Conservation (phyloP, 2,329 filamentous ascomycete species). For the Fusarium sp. region DNA sequence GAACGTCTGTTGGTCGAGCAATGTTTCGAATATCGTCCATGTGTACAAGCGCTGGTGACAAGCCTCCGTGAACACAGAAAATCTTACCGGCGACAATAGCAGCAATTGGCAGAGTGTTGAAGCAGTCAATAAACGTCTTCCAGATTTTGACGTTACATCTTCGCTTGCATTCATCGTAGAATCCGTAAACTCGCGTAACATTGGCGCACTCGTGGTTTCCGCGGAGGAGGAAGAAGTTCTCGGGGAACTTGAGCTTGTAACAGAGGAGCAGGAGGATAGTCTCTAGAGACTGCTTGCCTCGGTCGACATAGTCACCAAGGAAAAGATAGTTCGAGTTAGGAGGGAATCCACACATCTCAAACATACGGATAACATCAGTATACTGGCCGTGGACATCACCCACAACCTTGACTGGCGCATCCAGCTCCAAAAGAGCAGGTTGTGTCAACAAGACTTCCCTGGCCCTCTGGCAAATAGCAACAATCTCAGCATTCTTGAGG, state of each 20-base stretch:
- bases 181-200: conserved; percentile 99
- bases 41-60: conserved; percentile 90
- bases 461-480: conserved; percentile 89
- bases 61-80: conserved; percentile 98
- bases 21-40: conserved; percentile 99
- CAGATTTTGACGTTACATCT: conserved; percentile 99
- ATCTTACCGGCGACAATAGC: conserved; percentile 99
- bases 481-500: conserved; percentile 97
- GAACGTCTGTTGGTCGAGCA: conserved; percentile 93
- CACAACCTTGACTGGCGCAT: conserved; percentile 98
- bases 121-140: conserved; percentile 99
- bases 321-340: conserved; percentile 99
- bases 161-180: conserved; percentile 99
- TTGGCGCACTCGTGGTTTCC: conserved; percentile 99
- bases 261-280: conserved; percentile 96
- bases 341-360: conserved; percentile 98
- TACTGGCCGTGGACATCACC: conserved; percentile 99
- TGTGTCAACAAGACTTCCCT: conserved; percentile 92
- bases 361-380: conserved; percentile 95
- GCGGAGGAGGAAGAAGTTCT: conserved; percentile 99
- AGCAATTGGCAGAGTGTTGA: conserved; percentile 98
- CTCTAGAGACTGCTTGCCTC: conserved; percentile 98
- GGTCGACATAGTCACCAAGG: conserved; percentile 98
- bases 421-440: conserved; percentile 89
- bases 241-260: conserved; percentile 99